Conservation (phyloP, 148 eudicot genomes). For the Nepenthes gracilis region DNA sequence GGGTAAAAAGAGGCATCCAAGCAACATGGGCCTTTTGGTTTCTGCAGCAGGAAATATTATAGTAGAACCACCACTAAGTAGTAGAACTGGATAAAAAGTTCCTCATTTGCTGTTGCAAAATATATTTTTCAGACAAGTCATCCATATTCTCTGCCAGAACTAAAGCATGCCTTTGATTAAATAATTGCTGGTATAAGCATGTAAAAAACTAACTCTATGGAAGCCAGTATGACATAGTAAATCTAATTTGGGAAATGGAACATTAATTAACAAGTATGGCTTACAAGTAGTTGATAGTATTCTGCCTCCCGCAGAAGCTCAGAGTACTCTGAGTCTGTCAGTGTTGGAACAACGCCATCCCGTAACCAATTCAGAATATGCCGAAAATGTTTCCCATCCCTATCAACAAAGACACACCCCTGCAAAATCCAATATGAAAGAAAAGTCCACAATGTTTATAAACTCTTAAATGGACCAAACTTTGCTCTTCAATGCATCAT, state of each 20-base stretch:
- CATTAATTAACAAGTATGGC: slow-evolving; percentile 10
- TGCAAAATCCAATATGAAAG: slow-evolving; percentile 16
- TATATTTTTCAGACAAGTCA: background rate
- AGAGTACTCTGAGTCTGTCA: slow-evolving; percentile 56
- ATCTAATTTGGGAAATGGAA: slow-evolving; percentile 1
- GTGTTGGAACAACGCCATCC: slow-evolving; percentile 72
- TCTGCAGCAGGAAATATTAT: no score
- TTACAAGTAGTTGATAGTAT: slow-evolving; percentile 79
- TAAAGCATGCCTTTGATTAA: background rate
- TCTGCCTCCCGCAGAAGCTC: slow-evolving; percentile 90
- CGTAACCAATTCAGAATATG: slow-evolving; percentile 91
- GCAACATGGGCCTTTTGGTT: no score
- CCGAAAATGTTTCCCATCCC: slow-evolving; percentile 92
- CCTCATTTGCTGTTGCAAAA: no score
- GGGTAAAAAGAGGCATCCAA: no score
- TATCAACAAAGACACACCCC: slow-evolving; percentile 84
- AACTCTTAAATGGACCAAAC: no score
- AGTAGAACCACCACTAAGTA: no score
- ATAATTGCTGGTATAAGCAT: background rate
- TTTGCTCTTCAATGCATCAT: no score
- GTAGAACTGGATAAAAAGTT: no score
- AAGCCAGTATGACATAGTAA: slow-evolving; percentile 1
- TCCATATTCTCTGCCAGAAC: background rate
- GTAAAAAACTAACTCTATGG: no score
- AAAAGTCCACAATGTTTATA: background rate